Conservation (phyloP, 1,139 yeast species). For the Blastobotrys capitulatus region DNA sequence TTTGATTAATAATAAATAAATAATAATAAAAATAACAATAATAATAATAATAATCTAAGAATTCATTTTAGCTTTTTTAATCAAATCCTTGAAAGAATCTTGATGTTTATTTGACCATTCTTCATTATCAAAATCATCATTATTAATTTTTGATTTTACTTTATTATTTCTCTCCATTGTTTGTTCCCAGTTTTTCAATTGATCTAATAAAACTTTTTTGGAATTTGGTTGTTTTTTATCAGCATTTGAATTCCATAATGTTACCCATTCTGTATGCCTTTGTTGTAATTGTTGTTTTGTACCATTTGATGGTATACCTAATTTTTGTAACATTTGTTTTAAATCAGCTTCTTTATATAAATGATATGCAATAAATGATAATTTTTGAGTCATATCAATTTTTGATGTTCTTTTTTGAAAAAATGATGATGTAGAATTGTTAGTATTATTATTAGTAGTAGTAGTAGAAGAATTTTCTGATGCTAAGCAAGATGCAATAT, state of each 20-base stretch:
- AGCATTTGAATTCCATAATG: slow-evolving; percentile 75
- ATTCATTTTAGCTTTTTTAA: background rate
- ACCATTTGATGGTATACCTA: slow-evolving; percentile 59
- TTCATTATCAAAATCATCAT: slow-evolving; percentile 34
- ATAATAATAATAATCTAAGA: background rate
- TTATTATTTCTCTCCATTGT: slow-evolving; percentile 10
- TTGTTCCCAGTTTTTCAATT: slow-evolving; percentile 64
- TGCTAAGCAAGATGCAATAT: slow-evolving; percentile 62
- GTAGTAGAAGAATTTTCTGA: background rate
- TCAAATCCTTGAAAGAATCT: slow-evolving; percentile 42
- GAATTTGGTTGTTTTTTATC: slow-evolving; percentile 68
- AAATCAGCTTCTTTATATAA: slow-evolving; percentile 44
- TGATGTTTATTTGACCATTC: slow-evolving; percentile 49
- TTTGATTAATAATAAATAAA: background rate
- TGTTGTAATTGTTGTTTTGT: slow-evolving; percentile 57
- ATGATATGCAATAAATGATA: slow-evolving; percentile 13
- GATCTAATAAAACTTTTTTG: slow-evolving; percentile 48
- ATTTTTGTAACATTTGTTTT: slow-evolving; percentile 50
- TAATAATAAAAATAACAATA: background rate
- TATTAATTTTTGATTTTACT: background rate
- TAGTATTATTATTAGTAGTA: background rate
- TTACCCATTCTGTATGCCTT: slow-evolving; percentile 73
- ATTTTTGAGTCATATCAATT: slow-evolving; percentile 11
- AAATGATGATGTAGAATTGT: background rate
- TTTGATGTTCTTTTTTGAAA: slow-evolving; percentile 11